Evolutionary conservation across 2,329 filamentous ascomycete species (phyloP), one percentile per base, ranked within the genome.

Genomic region (Knoxdaviesia capensis): DNA sequence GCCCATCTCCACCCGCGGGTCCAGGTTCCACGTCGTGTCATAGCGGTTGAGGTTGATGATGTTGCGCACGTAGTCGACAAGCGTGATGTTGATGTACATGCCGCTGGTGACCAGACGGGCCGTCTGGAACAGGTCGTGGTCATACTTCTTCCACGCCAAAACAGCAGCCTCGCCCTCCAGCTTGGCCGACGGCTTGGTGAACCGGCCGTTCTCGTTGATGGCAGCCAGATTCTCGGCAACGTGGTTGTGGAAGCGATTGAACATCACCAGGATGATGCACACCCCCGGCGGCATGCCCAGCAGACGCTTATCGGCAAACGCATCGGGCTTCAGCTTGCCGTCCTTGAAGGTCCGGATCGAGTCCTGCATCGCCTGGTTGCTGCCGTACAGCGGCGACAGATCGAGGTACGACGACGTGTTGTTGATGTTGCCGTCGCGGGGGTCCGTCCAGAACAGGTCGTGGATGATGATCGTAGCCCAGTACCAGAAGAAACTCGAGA

Each of bases 201-300:
- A 94, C 28, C 82, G 72, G 10, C 75, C 77, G 38, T 74, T 73
- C 51, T 94, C 87, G 51, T 94, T 94, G 58, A 94, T 88, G n/a
- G 69, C 62, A 0, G 81, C 81, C 11, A 94, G 63, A 46, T 88
- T 80, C 42, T 76, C 71, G 1, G 82, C 86, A 0, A 86, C 74
- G 48, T 90, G 70, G 59, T 96, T 94, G 59, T 94, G 88, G 59
- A 92, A 92, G 29, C 77, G 71, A 51, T 79, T 80, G 59, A 85
- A 78, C 80, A 86, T 84, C 56, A 87, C 68, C 31, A 87, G 59
- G 3, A 87, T 52, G 5, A 82, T 75, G 43, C 74, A 69, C 5
- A 81, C 78, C 8, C 80, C 79, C 0, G 82, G 77, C 0, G 81
- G 82, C 51, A 82, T 77, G 7, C 73, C 77, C 29, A 78, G 58